Percentiles rank a stretch among this genome's conserved stretches.
Evolutionary conservation across 176 grass and related monocot species (phyloP).

Genomic region (Hyparrhenia diplandra): DNA sequence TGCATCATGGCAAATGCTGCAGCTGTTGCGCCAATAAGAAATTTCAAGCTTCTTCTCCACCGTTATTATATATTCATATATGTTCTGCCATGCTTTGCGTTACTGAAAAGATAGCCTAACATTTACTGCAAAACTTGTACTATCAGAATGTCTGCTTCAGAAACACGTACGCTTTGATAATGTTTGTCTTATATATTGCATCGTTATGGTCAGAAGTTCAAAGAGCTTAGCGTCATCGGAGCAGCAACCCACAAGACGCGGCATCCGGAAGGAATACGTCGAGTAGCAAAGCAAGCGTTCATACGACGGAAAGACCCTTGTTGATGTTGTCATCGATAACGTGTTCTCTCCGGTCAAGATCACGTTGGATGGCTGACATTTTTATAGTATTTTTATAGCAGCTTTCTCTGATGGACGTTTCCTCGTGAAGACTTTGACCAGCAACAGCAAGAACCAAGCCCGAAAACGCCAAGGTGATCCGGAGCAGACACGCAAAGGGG

Average conservation of each 20-base stretch:
- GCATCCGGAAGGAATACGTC: no score
- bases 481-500: slow-evolving; percentile 29
- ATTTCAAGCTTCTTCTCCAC: neutral
- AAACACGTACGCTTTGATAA: neutral
- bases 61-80: neutral
- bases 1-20: neutral
- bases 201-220: neutral
- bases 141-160: neutral
- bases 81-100: neutral
- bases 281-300: neutral
- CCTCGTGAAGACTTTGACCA: slow-evolving; percentile 38
- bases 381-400: neutral
- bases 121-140: neutral
- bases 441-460: neutral
- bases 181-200: neutral
- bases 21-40: neutral
- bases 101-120: neutral
- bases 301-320: slow-evolving; percentile 9
- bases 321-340: neutral
- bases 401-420: slow-evolving; percentile 39
- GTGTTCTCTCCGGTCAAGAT: slow-evolving; percentile 15
- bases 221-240: neutral
- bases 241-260: neutral
- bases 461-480: slow-evolving; percentile 13
- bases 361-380: slow-evolving; percentile 16